Conservation (phyloP, 2,329 filamentous ascomycete species). For the Penicillium freii region DNA sequence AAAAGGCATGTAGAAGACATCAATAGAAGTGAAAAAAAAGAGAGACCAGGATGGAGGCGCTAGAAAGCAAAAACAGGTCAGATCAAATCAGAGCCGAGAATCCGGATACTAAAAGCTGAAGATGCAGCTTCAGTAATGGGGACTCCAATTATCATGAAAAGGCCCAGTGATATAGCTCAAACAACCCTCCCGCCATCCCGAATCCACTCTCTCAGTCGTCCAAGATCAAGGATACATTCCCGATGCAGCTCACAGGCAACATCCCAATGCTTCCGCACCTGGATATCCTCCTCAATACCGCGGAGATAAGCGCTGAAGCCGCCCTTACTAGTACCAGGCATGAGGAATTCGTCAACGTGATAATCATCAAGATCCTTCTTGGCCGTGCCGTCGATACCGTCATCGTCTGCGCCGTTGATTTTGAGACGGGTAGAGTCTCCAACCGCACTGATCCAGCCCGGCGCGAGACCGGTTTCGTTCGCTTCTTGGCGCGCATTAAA, state of each 20-base stretch:
- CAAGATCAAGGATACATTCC: conserved; percentile 43
- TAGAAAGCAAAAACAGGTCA: not conserved
- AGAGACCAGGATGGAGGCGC: not conserved
- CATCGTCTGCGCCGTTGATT: conserved; percentile 27
- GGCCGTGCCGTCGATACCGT: conserved; percentile 16
- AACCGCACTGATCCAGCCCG: conserved; percentile 52
- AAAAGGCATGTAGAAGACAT: not conserved
- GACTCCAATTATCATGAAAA: not conserved
- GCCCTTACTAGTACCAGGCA: conserved; percentile 35
- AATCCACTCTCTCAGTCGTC: conserved; percentile 41
- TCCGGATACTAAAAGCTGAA: not conserved
- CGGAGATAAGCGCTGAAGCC: conserved; percentile 48
- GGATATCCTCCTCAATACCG: conserved; percentile 46
- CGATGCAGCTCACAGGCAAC: conserved; percentile 48
- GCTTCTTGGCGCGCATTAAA: conserved; percentile 54
- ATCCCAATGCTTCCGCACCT: conserved; percentile 49
- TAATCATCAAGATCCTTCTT: conserved; percentile 18
- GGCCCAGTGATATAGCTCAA: not conserved
- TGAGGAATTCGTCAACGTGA: conserved; percentile 29
- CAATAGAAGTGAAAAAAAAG: conserved; percentile 1
- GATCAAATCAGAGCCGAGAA: not conserved
- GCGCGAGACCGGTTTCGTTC: conserved; percentile 45
- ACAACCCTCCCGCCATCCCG: conserved; percentile 33
- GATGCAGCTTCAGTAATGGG: not conserved
- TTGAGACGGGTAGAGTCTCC: conserved; percentile 47